Base-by-base conservation (phyloP, 305 asterid genomes). In the Euphrasia arctica region DNA sequence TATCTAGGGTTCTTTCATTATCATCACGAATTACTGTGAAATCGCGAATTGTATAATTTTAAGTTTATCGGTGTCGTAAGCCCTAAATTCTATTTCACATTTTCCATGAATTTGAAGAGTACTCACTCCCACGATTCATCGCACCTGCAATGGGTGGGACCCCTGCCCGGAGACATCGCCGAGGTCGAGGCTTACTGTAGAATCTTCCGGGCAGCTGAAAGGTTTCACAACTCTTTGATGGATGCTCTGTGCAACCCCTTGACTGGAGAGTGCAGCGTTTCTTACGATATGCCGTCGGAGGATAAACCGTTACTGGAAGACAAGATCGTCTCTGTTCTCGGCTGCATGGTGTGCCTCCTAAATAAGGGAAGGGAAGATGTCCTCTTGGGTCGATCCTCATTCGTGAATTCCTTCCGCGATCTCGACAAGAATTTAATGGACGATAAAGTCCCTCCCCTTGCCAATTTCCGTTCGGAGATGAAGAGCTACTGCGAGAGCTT, bases 111-210 rank as follows among this genome's bases (percentile, higher is more conserved):
- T 70, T 68, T 84, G 78, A 77, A 85, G 85, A 76, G 78, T 77
- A 73, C 41, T 63, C 75, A 81, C 78, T 57, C 81, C 48, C 72
- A 70, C 39, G 95, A 82, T 58, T 66, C 82, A 54, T 80, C 91
- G n/a, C 85, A 80, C 73, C 63, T 75, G 66, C 89, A 84, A 49
- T 80, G 82, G 90, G 80, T 85, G 69, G 99, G 99, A 25, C 99
- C 99, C 48, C 90, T 93, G 52, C 99, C 99, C 9, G 99, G 99
- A 58, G 96, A 93, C 66, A 83, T 93, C 25, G 94, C 99, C 15
- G 99, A 93, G 80, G 94, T 93, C 4, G 99, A 93, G 83, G 97
- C 99, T 68, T 93, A 88, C 64, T 93, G 99, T 70, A 81, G 99
- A 77, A 88, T 93, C 77, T 93, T 93, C 70, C 81, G 99, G 63